A percentile compares a stretch with the other conserved stretches of the same genome.
Conservation (phyloP, 1,139 yeast genomes). For the Blastobotrys persicus region DNA sequence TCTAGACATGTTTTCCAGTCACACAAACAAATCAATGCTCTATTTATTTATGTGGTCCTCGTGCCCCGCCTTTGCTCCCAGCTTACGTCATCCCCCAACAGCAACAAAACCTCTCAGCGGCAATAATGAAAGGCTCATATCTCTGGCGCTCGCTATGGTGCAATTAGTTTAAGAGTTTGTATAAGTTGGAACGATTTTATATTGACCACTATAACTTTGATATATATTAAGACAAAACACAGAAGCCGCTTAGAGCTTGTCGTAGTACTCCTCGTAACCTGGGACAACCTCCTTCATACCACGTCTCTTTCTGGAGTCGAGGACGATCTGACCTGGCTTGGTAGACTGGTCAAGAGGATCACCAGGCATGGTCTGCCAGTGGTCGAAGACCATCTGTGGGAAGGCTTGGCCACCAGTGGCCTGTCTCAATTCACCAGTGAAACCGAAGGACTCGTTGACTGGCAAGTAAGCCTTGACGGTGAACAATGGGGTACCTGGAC, state of each 20-base stretch:
- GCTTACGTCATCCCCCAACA: background rate
- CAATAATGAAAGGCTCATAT: background rate
- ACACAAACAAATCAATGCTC: background rate
- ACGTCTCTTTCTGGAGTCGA: constrained; percentile 90
- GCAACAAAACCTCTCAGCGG: background rate
- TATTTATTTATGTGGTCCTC: constrained; percentile 3
- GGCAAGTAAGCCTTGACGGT: constrained; percentile 99
- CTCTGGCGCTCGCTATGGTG: background rate
- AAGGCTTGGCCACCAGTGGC: constrained; percentile 99
- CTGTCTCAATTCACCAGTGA: constrained; percentile 99
- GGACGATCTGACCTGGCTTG: constrained; percentile 93
- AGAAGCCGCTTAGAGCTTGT: constrained; percentile 72
- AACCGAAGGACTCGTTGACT: constrained; percentile 99
- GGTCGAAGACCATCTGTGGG: constrained; percentile 99
- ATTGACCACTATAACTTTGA: background rate
- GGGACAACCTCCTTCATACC: constrained; percentile 98
- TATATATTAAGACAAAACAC: constrained; percentile 8
- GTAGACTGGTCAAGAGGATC: constrained; percentile 89
- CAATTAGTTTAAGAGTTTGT: too few species aligned
- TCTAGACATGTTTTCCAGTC: constrained; percentile 4
- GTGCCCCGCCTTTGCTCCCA: background rate
- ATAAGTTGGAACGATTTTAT: background rate
- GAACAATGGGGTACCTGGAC: constrained; percentile 99
- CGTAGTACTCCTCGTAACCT: constrained; percentile 99
- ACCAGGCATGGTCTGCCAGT: constrained; percentile 90